Evolutionary conservation across 805 yeast genomes (phyloP), one percentile per base, ranked within the genome.

Genomic region (Candida montana): DNA sequence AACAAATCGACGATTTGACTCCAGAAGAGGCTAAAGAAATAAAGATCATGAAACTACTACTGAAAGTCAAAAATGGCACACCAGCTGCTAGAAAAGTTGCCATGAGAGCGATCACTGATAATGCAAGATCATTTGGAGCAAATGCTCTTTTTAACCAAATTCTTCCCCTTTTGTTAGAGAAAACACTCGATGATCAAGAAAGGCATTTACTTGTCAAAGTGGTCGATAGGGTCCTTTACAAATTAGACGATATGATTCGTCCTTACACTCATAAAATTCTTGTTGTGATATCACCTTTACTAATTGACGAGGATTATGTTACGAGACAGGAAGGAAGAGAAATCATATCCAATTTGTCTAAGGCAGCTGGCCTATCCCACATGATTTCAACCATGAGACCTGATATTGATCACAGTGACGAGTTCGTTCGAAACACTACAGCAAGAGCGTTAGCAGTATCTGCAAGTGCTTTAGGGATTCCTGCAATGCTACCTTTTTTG

Each of bases 361-460:
- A 79, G 47, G 86, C 93, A 2, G 90, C 86, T 3, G 98, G 98
- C 0, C 62, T 90, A 27, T 74, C 89, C 0, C 79, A 78, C 26
- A 81, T 89, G 77, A 77, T 93, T n/a, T 69, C 87, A 1, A 75
- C 81, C 1, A 65, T 91, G 57, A 69, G 95, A 40, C 87, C 93
- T 0, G 95, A 88, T 59, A 74, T 93, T 33, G 95, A 84, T 50
- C 79, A 83, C 52, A 72, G 72, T 9, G 96, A 90, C 54, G 96
- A 89, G 51, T 81, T 79, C 51, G 80, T 84, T 8, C 68, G 96
- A 40, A 82, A 83, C 51, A 68, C 79, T 1, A 81, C 95, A 0
- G 76, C 96, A 0, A 68, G 91, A 41, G 77, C 89, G 1, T 69
- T 90, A 58, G 96, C 97, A 0, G 83, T 88, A 5, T 88, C 84